phyloP scores from a whole-genome alignment of 2,329 filamentous ascomycete genomes.

The Daldinia sp. region DNA sequence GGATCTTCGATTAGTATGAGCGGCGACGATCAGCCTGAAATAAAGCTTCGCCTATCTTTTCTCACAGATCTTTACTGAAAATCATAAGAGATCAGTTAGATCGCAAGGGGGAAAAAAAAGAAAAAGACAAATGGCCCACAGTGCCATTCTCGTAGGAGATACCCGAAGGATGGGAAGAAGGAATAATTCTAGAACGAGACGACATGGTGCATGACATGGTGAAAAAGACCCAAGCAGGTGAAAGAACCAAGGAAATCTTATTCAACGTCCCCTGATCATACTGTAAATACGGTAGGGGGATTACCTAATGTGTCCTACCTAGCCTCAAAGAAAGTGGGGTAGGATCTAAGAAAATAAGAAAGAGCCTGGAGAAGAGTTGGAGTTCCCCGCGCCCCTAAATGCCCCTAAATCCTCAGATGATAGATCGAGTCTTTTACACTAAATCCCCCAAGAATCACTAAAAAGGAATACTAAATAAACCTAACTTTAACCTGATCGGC shows the following conservation, averaged over 20 bases:
- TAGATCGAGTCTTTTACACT: no score
- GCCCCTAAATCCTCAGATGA: neutral
- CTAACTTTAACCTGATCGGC: conserved; percentile 13
- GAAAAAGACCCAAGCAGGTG: conserved; percentile 12
- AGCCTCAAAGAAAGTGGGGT: neutral
- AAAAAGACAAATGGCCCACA: neutral
- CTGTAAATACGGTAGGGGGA: neutral
- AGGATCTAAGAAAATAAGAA: conserved; percentile 2
- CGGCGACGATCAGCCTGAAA: conserved; percentile 14
- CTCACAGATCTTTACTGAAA: conserved; percentile 13
- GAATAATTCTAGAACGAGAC: conserved; percentile 29
- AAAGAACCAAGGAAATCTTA: neutral
- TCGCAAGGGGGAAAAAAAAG: no score
- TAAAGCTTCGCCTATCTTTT: conserved; percentile 19
- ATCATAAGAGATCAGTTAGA: conserved; percentile 19
- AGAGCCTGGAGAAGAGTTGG: conserved; percentile 15
- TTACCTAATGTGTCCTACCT: no score
- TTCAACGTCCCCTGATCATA: neutral
- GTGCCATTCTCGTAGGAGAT: neutral
- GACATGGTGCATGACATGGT: conserved; percentile 3
- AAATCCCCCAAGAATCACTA: conserved; percentile 6
- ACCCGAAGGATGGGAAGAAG: neutral
- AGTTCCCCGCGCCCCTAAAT: conserved; percentile 23
- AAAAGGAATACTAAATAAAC: neutral
- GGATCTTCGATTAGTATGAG: neutral